phyloP scores from a whole-genome alignment of 2,329 filamentous ascomycete genomes.

The Cytospora mali region DNA sequence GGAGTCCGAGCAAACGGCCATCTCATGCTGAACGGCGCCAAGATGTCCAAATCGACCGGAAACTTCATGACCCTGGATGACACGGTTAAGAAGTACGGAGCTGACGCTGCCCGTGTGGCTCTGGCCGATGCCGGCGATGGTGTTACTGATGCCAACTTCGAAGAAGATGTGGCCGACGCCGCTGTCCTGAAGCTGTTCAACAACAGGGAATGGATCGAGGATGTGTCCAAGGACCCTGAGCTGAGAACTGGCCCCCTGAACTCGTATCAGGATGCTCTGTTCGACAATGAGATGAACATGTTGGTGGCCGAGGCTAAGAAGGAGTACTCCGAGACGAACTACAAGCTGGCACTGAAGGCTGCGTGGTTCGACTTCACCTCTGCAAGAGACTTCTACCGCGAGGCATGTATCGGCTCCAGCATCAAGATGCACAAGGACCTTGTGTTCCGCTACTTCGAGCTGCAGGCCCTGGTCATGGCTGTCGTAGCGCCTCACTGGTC shows the following conservation, averaged over 20 bases:
- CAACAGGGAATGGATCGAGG: constrained; percentile 87
- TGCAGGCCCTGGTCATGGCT: constrained; percentile 80
- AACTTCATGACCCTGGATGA: constrained; percentile 94
- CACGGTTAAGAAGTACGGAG: constrained; percentile 87
- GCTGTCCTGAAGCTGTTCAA: constrained; percentile 83
- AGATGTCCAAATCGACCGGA: constrained; percentile 97
- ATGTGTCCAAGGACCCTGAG: constrained; percentile 70
- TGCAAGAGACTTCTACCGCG: constrained; percentile 88
- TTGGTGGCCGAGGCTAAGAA: constrained; percentile 77
- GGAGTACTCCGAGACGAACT: constrained; percentile 79
- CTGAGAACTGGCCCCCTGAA: constrained; percentile 77
- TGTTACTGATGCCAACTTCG: constrained; percentile 95
- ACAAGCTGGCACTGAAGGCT: constrained; percentile 83
- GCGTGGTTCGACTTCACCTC: constrained; percentile 89
- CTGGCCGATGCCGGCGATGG: constrained; percentile 80
- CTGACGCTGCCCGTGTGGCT: constrained; percentile 63
- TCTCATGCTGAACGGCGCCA: constrained; percentile 91
- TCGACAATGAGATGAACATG: constrained; percentile 89
- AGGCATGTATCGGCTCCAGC: constrained; percentile 73
- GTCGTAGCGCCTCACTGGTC: constrained; percentile 92
- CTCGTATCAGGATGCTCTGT: constrained; percentile 83
- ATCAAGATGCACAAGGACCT: constrained; percentile 86
- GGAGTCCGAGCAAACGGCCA: constrained; percentile 90
- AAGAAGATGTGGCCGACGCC: constrained; percentile 90
- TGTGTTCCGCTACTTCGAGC: constrained; percentile 77